A percentile compares a stretch with the other conserved stretches of the same genome.
phyloP scores from a whole-genome alignment of 306 rosid genomes.

The Dalbergia cultrata region DNA sequence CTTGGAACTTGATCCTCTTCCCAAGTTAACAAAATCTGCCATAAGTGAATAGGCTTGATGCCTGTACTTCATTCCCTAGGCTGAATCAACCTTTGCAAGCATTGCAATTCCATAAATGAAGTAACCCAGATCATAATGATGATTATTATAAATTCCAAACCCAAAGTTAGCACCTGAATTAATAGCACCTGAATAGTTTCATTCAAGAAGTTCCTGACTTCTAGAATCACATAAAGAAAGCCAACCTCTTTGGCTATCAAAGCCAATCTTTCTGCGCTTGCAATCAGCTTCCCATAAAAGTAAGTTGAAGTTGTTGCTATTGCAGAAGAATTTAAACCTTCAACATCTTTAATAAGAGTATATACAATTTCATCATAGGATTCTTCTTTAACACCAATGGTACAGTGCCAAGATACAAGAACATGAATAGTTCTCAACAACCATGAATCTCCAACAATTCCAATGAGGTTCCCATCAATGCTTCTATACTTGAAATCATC shows the following conservation, averaged over 20 bases:
- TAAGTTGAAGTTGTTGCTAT: conserved; percentile 54
- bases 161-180: conserved; percentile 70
- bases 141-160: conserved; percentile 73
- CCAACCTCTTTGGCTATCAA: conserved; percentile 78
- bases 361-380: conserved; percentile 55
- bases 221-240: conserved; percentile 60
- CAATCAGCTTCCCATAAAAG: conserved; percentile 66
- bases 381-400: conserved; percentile 61
- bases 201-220: conserved; percentile 61
- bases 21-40: conserved; percentile 65
- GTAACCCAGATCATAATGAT: conserved; percentile 68
- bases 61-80: conserved; percentile 71
- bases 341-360: conserved; percentile 66
- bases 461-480: conserved; percentile 85
- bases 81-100: conserved; percentile 67
- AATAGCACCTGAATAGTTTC: conserved; percentile 65
- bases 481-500: conserved; percentile 68
- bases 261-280: conserved; percentile 86
- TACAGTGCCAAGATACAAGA: conserved; percentile 75
- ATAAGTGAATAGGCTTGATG: conserved; percentile 67
- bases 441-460: conserved; percentile 80
- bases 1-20: conserved; percentile 37
- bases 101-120: conserved; percentile 74
- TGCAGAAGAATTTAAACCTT: conserved; percentile 37
- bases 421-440: conserved; percentile 55